These are phyloP conservation scores for Blastomyces parvus DNA, from an alignment of 2,329 filamentous ascomycete genomes.

Conservation along the genomic window DNA sequence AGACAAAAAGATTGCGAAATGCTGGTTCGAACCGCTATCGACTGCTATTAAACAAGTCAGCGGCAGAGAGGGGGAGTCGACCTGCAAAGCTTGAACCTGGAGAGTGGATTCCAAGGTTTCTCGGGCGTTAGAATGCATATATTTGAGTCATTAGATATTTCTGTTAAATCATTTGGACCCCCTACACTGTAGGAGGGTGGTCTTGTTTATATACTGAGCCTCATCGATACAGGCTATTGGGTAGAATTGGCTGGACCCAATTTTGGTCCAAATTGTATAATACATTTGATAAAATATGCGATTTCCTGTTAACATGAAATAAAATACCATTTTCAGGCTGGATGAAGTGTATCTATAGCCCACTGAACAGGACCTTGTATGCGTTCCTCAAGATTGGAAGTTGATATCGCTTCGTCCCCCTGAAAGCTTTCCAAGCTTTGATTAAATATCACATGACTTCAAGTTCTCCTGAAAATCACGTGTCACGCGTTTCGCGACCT, in stretches of 20 bases:
- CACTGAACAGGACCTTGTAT: background rate
- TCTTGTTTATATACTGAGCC: background rate
- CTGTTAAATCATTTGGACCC: background rate
- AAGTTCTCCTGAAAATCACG: background rate
- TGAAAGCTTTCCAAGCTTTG: background rate
- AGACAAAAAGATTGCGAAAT: constrained; percentile 4
- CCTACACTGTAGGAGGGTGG: background rate
- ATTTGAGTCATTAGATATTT: background rate
- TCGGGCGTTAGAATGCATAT: background rate
- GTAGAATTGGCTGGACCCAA: background rate
- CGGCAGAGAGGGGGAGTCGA: background rate
- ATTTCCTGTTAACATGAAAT: background rate
- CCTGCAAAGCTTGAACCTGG: background rate
- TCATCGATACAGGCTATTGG: background rate
- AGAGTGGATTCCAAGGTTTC: background rate
- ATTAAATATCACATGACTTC: constrained; percentile 1
- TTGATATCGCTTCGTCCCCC: background rate
- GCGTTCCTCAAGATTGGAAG: background rate
- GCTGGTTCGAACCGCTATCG: constrained; percentile 2
- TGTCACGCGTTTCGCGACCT: background rate
- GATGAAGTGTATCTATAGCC: background rate
- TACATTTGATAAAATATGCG: background rate
- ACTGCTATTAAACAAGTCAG: constrained; percentile 2
- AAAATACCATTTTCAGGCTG: background rate
- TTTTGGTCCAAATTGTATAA: background rate